These are phyloP conservation scores for cucumber (Cucumis sativus) DNA, from an alignment of 306 rosid genomes.

Conservation along the genomic window DNA sequence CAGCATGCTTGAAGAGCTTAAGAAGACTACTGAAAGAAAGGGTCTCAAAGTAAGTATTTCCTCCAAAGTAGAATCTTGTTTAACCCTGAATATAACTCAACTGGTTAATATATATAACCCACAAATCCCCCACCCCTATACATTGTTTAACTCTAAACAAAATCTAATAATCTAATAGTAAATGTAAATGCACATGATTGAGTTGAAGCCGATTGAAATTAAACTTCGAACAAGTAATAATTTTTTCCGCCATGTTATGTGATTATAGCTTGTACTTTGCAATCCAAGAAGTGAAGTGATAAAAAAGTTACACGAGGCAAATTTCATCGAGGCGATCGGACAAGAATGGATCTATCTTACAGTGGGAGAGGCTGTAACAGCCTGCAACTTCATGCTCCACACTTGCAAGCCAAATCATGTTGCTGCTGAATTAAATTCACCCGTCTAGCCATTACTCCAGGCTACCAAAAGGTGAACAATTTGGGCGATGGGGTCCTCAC, in stretches of 20 bases:
- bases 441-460: constrained; percentile 11
- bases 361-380: constrained; percentile 38
- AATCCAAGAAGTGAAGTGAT: constrained; percentile 41
- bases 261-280: constrained; percentile 25
- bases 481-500: background rate
- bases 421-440: background rate
- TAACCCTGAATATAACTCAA: too few species aligned
- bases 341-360: constrained; percentile 32
- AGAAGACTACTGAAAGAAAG: constrained; percentile 20
- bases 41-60: constrained; percentile 21
- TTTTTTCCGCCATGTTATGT: background rate
- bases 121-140: too few species aligned
- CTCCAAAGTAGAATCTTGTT: background rate
- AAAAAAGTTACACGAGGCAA: constrained; percentile 25
- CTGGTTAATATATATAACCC: too few species aligned
- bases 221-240: background rate
- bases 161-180: too few species aligned
- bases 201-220: background rate
- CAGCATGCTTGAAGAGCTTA: constrained; percentile 28
- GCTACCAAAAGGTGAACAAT: background rate
- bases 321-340: constrained; percentile 26
- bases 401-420: constrained; percentile 18
- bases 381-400: constrained; percentile 25
- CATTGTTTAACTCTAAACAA: too few species aligned
- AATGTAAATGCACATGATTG: background rate